These are phyloP conservation scores for Kwoniella dejecticola DNA, from an alignment of 768 basidiomycete species.

Conservation along the genomic window DNA sequence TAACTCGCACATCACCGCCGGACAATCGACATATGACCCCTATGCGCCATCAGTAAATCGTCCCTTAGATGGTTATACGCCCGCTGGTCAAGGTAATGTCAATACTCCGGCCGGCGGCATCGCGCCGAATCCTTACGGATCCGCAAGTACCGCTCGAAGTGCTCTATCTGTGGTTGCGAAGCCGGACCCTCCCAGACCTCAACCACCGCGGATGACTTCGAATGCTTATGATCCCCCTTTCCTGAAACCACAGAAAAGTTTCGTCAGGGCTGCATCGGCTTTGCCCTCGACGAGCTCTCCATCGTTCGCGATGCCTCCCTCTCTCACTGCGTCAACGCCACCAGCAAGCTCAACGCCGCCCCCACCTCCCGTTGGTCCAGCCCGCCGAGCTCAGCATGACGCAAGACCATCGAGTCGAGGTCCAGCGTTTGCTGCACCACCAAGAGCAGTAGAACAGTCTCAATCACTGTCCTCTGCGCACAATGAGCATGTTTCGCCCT, in stretches of 20 bases:
- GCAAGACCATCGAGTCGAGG: slow-evolving; percentile 12
- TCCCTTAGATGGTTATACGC: not conserved
- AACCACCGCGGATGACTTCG: slow-evolving; percentile 27
- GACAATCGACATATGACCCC: slow-evolving; percentile 5
- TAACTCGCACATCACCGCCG: not conserved
- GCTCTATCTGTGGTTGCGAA: slow-evolving; percentile 5
- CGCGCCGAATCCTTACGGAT: slow-evolving; percentile 13
- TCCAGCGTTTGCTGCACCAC: slow-evolving; percentile 13
- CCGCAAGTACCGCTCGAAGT: not conserved
- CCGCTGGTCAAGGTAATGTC: not conserved
- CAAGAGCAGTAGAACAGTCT: not conserved
- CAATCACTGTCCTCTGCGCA: not conserved
- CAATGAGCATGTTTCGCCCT: not conserved
- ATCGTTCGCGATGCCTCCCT: slow-evolving; percentile 12
- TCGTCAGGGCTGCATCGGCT: slow-evolving; percentile 29
- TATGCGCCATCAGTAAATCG: slow-evolving; percentile 1
- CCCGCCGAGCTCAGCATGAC: slow-evolving; percentile 16
- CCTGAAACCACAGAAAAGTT: slow-evolving; percentile 42
- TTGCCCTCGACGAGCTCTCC: slow-evolving; percentile 10
- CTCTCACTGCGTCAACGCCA: slow-evolving; percentile 19
- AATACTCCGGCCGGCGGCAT: not conserved
- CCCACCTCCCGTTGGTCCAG: slow-evolving; percentile 33
- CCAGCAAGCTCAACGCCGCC: slow-evolving; percentile 18
- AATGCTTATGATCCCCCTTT: slow-evolving; percentile 51
- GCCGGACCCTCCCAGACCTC: slow-evolving; percentile 30